Percentiles rank a stretch among this genome's conserved stretches.
Conservation (phyloP, 2,329 filamentous ascomycete species). For the Fusarium denticulatum region DNA sequence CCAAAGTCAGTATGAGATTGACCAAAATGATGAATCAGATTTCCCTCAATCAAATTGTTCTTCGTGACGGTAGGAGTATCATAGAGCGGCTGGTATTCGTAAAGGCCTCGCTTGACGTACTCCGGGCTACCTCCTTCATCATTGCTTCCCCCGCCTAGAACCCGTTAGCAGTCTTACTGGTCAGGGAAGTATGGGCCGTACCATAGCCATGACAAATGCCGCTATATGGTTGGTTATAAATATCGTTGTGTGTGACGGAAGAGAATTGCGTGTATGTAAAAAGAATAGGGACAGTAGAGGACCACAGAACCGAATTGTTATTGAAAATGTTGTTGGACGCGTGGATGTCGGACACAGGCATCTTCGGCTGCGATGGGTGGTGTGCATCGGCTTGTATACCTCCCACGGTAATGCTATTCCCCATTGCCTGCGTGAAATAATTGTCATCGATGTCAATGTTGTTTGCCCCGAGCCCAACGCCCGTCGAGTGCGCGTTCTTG, state of each 20-base stretch:
- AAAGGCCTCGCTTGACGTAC: not conserved
- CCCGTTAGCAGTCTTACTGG: not conserved
- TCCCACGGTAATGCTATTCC: not conserved
- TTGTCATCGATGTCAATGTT: not conserved
- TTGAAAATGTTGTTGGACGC: constrained; percentile 4
- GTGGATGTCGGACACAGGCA: not conserved
- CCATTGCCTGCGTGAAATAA: constrained; percentile 3
- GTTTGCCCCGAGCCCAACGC: not conserved
- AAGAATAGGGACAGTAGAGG: not conserved
- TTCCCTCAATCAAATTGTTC: not conserved
- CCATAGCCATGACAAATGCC: constrained; percentile 6
- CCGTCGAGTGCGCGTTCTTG: not conserved
- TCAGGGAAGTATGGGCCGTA: fast-evolving
- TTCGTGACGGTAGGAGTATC: not conserved
- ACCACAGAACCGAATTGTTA: constrained; percentile 8
- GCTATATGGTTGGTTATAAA: constrained; percentile 8
- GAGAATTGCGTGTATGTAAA: constrained; percentile 4
- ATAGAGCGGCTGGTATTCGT: not conserved
- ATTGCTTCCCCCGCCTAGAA: constrained; percentile 3
- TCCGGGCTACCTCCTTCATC: not conserved
- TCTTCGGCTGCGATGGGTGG: not conserved
- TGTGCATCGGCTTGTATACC: constrained; percentile 7
- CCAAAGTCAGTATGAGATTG: constrained; percentile 4
- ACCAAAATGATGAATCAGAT: constrained; percentile 1
- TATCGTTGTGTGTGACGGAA: not conserved